Conservation (phyloP, 306 rosid species). For the Cucurbita maxima region DNA sequence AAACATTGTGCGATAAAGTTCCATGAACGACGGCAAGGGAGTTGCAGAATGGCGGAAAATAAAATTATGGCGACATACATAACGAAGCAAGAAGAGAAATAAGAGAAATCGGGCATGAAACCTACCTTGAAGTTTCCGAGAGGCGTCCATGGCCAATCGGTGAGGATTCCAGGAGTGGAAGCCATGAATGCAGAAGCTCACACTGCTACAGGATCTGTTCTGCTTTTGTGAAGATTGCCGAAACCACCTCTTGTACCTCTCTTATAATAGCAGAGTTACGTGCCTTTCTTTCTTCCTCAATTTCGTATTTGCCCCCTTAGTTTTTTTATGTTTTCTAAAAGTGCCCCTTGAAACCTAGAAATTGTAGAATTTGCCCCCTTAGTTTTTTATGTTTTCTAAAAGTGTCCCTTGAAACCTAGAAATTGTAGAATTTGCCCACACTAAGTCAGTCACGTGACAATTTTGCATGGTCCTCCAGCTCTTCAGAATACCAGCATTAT, state of each 20-base stretch:
- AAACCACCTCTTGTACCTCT: not conserved
- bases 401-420: not conserved
- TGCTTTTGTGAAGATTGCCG: not conserved
- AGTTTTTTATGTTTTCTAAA: not conserved
- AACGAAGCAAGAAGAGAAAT: not conserved
- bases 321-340: not conserved
- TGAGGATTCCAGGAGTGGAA: slow-evolving; percentile 36
- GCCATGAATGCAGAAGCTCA: slow-evolving; percentile 19
- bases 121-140: slow-evolving; percentile 39
- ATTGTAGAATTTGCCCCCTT: not conserved
- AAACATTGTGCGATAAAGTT: not conserved
- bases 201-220: not conserved
- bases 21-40: not conserved
- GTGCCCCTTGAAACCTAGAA: not conserved
- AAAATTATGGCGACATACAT: not conserved
- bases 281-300: not conserved
- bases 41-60: not conserved
- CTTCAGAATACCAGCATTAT: too few species aligned
- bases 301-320: not conserved
- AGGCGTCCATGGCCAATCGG: slow-evolving; percentile 47
- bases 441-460: not conserved
- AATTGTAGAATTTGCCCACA: not conserved
- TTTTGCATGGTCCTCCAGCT: too few species aligned
- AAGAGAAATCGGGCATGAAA: not conserved
- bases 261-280: not conserved